These are phyloP conservation scores for Scheffersomyces lignicola DNA, from an alignment of 1,139 yeast genomes.

Conservation along the genomic window DNA sequence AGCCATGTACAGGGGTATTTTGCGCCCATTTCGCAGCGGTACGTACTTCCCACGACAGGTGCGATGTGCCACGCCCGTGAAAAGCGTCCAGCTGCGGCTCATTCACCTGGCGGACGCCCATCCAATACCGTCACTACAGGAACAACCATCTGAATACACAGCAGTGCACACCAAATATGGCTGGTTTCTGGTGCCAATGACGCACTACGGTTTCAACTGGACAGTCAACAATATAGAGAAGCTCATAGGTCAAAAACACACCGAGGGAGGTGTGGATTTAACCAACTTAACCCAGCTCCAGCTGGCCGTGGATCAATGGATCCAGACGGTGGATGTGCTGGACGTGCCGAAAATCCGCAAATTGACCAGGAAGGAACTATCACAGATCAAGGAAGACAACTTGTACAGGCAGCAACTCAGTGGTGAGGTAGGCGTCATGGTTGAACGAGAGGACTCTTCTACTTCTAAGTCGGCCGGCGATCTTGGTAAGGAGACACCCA, in stretches of 20 bases:
- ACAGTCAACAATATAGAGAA: slow-evolving; percentile 18
- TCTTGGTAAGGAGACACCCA: not conserved
- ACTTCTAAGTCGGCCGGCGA: slow-evolving; percentile 1
- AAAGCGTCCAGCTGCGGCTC: too few species aligned
- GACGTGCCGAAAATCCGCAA: slow-evolving; percentile 22
- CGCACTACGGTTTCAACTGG: slow-evolving; percentile 30
- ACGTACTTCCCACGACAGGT: too few species aligned
- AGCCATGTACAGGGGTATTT: too few species aligned
- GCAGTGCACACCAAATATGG: slow-evolving; percentile 29
- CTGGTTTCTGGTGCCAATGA: slow-evolving; percentile 34
- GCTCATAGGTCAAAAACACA: slow-evolving; percentile 10
- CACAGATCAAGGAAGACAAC: slow-evolving; percentile 18
- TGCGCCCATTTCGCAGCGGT: too few species aligned
- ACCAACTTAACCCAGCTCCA: slow-evolving; percentile 21
- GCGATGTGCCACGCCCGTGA: too few species aligned
- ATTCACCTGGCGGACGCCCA: too few species aligned
- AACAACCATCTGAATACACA: slow-evolving; percentile 17
- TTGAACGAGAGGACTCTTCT: slow-evolving; percentile 1
- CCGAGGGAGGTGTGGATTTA: slow-evolving; percentile 6
- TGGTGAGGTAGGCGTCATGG: slow-evolving; percentile 7
- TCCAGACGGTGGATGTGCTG: slow-evolving; percentile 10
- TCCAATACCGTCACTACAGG: not conserved
- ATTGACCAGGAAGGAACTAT: slow-evolving; percentile 17
- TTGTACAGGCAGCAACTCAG: slow-evolving; percentile 26
- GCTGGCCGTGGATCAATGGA: slow-evolving; percentile 27